Evolutionary conservation across 192 early-diverging fungal species (phyloP).

Genomic region (Entomortierella beljakovae): DNA sequence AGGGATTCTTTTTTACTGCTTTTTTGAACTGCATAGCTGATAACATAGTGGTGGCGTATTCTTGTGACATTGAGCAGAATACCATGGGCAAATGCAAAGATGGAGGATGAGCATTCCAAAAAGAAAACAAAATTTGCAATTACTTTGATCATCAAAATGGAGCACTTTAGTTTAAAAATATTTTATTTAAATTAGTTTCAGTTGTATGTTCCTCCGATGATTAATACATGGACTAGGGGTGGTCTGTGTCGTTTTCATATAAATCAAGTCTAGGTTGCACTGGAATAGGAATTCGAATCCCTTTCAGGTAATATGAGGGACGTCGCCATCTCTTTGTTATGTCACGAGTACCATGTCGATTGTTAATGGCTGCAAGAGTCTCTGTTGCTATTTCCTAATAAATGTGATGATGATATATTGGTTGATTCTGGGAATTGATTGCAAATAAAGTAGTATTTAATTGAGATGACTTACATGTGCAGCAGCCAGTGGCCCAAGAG

Average conservation of each 20-base stretch:
- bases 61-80: no score
- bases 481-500: background rate
- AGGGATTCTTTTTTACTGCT: no score
- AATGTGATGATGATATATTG: background rate
- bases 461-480: background rate
- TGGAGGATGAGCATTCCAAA: no score
- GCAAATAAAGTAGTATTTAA: background rate
- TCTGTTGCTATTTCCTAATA: background rate
- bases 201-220: no score
- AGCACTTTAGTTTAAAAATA: no score
- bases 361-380: conserved; percentile 6
- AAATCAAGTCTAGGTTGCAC: background rate
- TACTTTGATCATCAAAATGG: no score
- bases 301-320: conserved; percentile 18
- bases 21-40: no score
- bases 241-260: background rate
- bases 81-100: no score
- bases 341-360: background rate
- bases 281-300: conserved; percentile 9
- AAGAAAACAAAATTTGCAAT: no score
- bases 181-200: no score
- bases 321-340: conserved; percentile 5
- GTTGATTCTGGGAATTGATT: background rate
- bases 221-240: background rate
- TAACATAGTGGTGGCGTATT: no score